These are phyloP conservation scores for Diaporthe citri DNA, from an alignment of 2,329 filamentous ascomycete genomes.

Conservation along the genomic window DNA sequence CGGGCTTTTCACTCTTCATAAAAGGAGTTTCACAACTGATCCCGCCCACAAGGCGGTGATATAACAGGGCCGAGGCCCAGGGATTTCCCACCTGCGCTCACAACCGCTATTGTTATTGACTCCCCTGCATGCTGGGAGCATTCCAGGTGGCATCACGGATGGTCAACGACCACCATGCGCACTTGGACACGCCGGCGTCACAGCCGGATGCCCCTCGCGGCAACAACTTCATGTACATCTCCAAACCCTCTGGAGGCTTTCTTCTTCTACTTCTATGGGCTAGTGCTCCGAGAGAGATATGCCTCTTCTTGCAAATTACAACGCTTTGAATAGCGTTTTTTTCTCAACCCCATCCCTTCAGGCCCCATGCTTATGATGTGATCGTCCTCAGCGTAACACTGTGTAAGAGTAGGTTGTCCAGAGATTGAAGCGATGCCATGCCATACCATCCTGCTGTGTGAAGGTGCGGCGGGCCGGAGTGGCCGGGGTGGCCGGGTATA, in stretches of 20 bases:
- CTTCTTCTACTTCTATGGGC: slow-evolving; percentile 1
- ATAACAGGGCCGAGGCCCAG: background rate
- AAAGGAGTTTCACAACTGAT: background rate
- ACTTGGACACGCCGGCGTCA: background rate
- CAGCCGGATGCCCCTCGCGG: background rate
- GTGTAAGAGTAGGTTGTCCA: background rate
- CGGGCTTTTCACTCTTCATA: background rate
- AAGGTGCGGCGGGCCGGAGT: no score
- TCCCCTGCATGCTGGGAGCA: background rate
- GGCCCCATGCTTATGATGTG: background rate
- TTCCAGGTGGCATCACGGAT: background rate
- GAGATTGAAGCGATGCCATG: background rate
- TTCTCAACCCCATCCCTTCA: background rate
- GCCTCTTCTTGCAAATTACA: slow-evolving; percentile 12
- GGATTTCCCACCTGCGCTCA: background rate
- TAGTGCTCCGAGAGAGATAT: slow-evolving; percentile 20
- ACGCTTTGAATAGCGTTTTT: slow-evolving; percentile 13
- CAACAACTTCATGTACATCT: slow-evolving; percentile 6
- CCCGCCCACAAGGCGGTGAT: slow-evolving; percentile 11
- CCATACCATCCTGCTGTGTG: background rate
- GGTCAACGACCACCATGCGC: background rate
- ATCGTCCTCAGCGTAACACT: background rate
- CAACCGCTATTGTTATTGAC: background rate
- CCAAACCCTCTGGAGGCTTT: background rate
- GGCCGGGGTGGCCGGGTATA: background rate